A percentile compares a stretch with the other conserved stretches of the same genome.
Evolutionary conservation across 345 rosid species (phyloP).

Genomic region (Eucalyptus erythrocorys): DNA sequence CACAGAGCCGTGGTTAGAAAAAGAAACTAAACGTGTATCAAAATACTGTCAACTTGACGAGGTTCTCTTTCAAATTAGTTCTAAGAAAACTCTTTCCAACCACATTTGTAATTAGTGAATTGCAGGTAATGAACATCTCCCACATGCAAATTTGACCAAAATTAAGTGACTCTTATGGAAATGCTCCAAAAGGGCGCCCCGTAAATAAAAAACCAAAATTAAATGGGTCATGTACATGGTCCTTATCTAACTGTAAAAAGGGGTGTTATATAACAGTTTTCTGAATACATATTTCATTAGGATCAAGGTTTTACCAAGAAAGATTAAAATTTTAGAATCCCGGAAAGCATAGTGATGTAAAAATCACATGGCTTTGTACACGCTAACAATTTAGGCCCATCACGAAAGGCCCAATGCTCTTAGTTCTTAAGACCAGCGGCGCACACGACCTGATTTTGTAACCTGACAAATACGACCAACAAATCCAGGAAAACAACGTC

Average conservation of each 20-base stretch:
- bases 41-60: neutral
- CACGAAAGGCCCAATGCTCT: neutral
- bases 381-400: neutral
- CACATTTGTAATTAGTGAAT: neutral
- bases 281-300: neutral
- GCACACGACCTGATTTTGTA: neutral
- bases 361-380: neutral
- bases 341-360: neutral
- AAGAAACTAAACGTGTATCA: neutral
- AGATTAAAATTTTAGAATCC: neutral
- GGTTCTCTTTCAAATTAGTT: neutral
- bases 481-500: neutral
- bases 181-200: neutral
- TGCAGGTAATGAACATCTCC: neutral
- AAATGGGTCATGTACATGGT: neutral
- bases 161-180: neutral
- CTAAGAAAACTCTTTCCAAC: neutral
- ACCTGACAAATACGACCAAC: neutral
- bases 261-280: neutral
- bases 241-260: neutral
- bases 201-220: neutral
- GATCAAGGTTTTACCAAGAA: neutral
- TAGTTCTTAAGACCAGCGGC: neutral
- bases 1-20: neutral
- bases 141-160: neutral